phyloP scores from a whole-genome alignment of 177 flowering plant genomes.

The Vitis hybrid region DNA sequence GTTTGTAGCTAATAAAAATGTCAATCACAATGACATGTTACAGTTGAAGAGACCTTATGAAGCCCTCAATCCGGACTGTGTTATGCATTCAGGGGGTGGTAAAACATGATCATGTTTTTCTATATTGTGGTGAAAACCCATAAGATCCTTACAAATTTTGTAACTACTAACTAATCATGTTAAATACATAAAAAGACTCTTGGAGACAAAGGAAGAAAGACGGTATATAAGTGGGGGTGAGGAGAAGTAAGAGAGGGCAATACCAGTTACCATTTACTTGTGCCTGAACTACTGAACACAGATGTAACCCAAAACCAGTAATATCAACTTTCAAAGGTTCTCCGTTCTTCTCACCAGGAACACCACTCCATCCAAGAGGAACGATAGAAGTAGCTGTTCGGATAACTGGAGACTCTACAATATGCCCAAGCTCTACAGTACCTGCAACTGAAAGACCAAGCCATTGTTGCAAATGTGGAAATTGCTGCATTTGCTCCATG shows the following conservation, averaged over 20 bases:
- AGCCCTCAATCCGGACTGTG: too few relatives aligned
- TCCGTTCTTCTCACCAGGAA: slow-evolving; percentile 69
- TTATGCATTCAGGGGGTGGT: too few relatives aligned
- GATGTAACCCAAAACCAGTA: slow-evolving; percentile 83
- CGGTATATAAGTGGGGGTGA: slow-evolving; percentile 4
- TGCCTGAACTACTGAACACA: slow-evolving; percentile 81
- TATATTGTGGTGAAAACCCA: neutral
- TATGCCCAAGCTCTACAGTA: slow-evolving; percentile 89
- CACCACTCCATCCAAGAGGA: slow-evolving; percentile 92
- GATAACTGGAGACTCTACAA: slow-evolving; percentile 85
- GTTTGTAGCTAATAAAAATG: too few relatives aligned
- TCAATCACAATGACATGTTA: too few relatives aligned
- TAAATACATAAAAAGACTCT: neutral
- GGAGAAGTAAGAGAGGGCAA: slow-evolving; percentile 4
- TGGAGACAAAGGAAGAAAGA: neutral
- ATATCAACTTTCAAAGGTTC: slow-evolving; percentile 87
- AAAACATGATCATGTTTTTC: too few relatives aligned
- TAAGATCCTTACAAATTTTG: neutral
- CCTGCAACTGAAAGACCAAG: slow-evolving; percentile 81
- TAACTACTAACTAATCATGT: neutral
- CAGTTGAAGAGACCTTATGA: too few relatives aligned
- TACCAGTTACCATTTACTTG: slow-evolving; percentile 98
- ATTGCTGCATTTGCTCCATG: slow-evolving; percentile 76
- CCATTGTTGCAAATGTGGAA: slow-evolving; percentile 91
- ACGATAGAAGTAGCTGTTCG: slow-evolving; percentile 89